A percentile compares a stretch with the other conserved stretches of the same genome.
phyloP scores from a whole-genome alignment of 1,139 yeast genomes.

The Yamadazyma blattariae region DNA sequence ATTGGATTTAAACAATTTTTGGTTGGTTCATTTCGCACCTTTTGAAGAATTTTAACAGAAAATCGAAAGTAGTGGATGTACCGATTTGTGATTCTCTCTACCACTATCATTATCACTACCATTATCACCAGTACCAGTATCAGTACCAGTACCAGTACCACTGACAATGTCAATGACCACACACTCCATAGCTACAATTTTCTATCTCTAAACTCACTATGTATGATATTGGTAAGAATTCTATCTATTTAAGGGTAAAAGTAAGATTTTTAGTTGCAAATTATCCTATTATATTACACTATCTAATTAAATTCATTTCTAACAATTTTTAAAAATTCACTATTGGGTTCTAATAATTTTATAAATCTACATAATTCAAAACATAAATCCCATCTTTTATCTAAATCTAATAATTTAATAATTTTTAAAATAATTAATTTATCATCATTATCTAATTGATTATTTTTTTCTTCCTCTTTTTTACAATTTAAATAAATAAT shows the following conservation, averaged over 20 bases:
- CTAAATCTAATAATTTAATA: conserved; percentile 29
- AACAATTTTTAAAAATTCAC: conserved; percentile 20
- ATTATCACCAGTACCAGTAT: no score
- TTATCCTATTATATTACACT: no score
- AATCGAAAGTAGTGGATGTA: neutral
- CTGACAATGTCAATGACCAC: no score
- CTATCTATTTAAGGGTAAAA: no score
- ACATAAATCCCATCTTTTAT: conserved; percentile 44
- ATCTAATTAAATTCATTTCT: no score
- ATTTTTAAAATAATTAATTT: conserved; percentile 32
- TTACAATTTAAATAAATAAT: conserved; percentile 43
- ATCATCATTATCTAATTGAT: conserved; percentile 26
- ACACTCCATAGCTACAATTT: no score
- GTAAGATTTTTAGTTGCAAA: no score
- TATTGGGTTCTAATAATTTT: conserved; percentile 40
- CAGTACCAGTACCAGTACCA: no score
- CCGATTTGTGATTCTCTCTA: no score
- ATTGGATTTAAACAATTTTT: conserved; percentile 10
- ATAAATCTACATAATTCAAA: conserved; percentile 46
- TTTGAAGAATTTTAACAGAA: neutral
- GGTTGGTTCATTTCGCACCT: conserved; percentile 15
- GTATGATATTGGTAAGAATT: no score
- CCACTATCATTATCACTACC: no score
- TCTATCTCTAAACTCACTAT: no score
- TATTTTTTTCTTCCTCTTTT: conserved; percentile 23